A percentile compares a stretch with the other conserved stretches of the same genome.
Conservation (phyloP, 176 grass and related monocot species). For the Musa beccarii region DNA sequence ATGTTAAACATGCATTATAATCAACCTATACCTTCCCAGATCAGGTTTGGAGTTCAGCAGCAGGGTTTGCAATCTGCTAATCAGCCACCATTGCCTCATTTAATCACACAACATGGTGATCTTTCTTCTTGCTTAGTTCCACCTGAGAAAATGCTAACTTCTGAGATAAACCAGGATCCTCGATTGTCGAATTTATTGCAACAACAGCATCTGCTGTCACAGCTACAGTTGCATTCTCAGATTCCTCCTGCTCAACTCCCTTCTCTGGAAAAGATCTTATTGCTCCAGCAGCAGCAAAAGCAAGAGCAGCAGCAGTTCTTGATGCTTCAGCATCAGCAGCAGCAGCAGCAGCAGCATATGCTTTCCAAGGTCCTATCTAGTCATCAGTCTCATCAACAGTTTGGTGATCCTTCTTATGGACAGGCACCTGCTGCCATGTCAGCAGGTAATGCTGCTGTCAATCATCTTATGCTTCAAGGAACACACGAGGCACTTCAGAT, state of each 20-base stretch:
- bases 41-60: constrained; percentile 47
- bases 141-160: constrained; percentile 44
- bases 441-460: constrained; percentile 32
- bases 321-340: constrained; percentile 37
- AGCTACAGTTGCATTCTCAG: constrained; percentile 74
- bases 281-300: constrained; percentile 86
- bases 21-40: constrained; percentile 47
- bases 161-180: constrained; percentile 78
- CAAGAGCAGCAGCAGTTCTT: constrained; percentile 56
- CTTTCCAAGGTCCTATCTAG: constrained; percentile 42
- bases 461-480: constrained; percentile 35
- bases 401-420: constrained; percentile 39
- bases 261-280: constrained; percentile 72
- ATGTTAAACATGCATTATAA: constrained; percentile 39
- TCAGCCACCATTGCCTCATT: constrained; percentile 39
- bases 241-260: constrained; percentile 56
- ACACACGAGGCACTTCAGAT: constrained; percentile 43
- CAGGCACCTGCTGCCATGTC: constrained; percentile 26
- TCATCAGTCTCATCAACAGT: constrained; percentile 31
- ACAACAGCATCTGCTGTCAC: constrained; percentile 78
- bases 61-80: constrained; percentile 42
- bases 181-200: constrained; percentile 60
- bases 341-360: constrained; percentile 55
- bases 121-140: constrained; percentile 20
- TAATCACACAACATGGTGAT: constrained; percentile 16